Percentiles rank a stretch among this genome's conserved stretches.
These are phyloP conservation scores for Didymella keratinophila DNA, from an alignment of 2,329 filamentous ascomycete species.

Conservation along the genomic window DNA sequence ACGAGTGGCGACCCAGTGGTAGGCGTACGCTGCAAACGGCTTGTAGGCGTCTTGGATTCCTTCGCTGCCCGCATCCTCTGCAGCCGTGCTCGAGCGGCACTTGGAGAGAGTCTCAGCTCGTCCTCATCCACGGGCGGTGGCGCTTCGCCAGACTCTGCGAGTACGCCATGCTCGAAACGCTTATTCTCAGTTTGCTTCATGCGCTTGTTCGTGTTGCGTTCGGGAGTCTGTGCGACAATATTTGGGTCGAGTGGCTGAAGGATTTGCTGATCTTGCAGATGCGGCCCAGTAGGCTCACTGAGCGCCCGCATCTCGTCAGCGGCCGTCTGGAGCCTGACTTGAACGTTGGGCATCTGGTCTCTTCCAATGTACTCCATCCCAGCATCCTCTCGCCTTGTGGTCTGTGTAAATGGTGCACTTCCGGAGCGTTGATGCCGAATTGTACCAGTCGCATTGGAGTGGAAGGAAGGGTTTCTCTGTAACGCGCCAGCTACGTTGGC, in stretches of 20 bases:
- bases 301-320: conserved; percentile 29
- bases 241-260: conserved; percentile 42
- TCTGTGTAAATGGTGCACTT: conserved; percentile 38
- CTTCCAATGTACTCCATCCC: background rate
- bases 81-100: conserved; percentile 35
- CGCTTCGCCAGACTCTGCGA: conserved; percentile 42
- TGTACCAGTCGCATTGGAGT: conserved; percentile 22
- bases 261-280: conserved; percentile 11
- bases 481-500: conserved; percentile 43
- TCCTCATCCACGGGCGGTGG: conserved; percentile 28
- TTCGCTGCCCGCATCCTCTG: conserved; percentile 28
- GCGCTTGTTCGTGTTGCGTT: conserved; percentile 33
- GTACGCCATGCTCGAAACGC: conserved; percentile 23
- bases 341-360: background rate
- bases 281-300: conserved; percentile 30
- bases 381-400: conserved; percentile 26
- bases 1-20: conserved; percentile 24
- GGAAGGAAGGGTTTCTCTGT: conserved; percentile 15
- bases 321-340: background rate
- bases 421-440: conserved; percentile 40
- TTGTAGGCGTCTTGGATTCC: conserved; percentile 25
- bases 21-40: conserved; percentile 13
- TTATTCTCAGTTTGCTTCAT: conserved; percentile 21
- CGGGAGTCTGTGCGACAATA: conserved; percentile 21
- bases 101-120: conserved; percentile 28